Base-by-base conservation (phyloP, 176 grass and related monocot species). In the Calamus simplicifolius region DNA sequence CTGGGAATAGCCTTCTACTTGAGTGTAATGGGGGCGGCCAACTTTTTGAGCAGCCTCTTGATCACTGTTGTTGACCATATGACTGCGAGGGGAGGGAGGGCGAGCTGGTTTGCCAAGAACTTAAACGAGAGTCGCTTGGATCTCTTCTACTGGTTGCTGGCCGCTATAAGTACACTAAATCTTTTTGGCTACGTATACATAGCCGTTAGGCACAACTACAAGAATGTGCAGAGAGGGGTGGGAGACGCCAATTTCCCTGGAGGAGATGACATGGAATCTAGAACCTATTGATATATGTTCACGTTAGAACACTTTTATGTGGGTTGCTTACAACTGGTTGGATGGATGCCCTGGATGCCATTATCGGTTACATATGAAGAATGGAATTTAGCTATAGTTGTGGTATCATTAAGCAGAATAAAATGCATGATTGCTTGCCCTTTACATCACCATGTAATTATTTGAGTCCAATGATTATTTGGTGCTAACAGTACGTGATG, bases 1-100 rank as follows among this genome's bases (percentile, higher is more conserved):
- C 58, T 89, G 2, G 90, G 90, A 15, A 83, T 95, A 14, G 85
- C 73, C 15, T 58, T 95, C 0, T 95, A 95, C 80, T 67, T 89
- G 1, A 86, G 85, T 51, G 82, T 89, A 5, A 48, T 89, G 18
- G 90, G 90, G 0, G 82, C 73, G n/a, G 79, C 75, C 4, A 89
- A 61, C 68, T 95, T 95, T 59, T 52, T 89, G 4, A 89, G 82
- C 64, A 95, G 85, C 67, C 43, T 84, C 27, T 26, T 71, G 19
- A 95, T 95, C 74, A 73, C 77, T 16, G 67, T 69, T 53, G 77
- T 77, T 2, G 82, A 83, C 55, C 67, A 7, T 19, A n/a, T 72
- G 5, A 95, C 66, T 14, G 56, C 65, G 0, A 43, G 62, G 29
- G 62, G 61, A 13, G 82, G 81, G 0, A 66, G 53, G 17, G 16